phyloP scores from a whole-genome alignment of 2,329 filamentous ascomycete species.

The Talaromyces atroroseus region DNA sequence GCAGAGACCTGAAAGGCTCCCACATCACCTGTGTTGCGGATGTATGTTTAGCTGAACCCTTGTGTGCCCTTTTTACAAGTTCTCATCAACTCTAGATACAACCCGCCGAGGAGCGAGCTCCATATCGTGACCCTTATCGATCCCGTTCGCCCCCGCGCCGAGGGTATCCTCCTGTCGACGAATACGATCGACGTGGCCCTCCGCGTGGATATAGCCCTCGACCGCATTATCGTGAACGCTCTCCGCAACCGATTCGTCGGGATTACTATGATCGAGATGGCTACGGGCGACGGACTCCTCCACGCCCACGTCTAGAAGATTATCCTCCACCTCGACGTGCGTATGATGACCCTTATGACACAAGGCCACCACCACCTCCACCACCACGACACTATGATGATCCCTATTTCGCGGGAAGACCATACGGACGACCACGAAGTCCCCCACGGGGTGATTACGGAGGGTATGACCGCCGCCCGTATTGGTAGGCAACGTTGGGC shows the following conservation, averaged over 20 bases:
- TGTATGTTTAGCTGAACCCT: slow-evolving; percentile 51
- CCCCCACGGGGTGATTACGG: slow-evolving; percentile 38
- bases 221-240: slow-evolving; percentile 81
- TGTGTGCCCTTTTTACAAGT: slow-evolving; percentile 12
- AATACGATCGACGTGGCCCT: slow-evolving; percentile 78
- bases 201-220: slow-evolving; percentile 80
- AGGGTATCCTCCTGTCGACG: slow-evolving; percentile 62
- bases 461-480: slow-evolving; percentile 40
- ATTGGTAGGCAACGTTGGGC: slow-evolving; percentile 32
- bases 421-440: slow-evolving; percentile 46
- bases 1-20: slow-evolving; percentile 85
- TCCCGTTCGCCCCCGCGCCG: slow-evolving; percentile 76
- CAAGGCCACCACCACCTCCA: slow-evolving; percentile 44
- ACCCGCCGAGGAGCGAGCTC: slow-evolving; percentile 60
- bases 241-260: slow-evolving; percentile 62
- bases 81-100: slow-evolving; percentile 56
- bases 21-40: slow-evolving; percentile 81
- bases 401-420: slow-evolving; percentile 53
- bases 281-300: slow-evolving; percentile 73
- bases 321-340: slow-evolving; percentile 58
- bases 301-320: slow-evolving; percentile 71
- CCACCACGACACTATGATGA: slow-evolving; percentile 53
- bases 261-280: slow-evolving; percentile 82
- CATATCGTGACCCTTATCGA: slow-evolving; percentile 61
- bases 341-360: slow-evolving; percentile 58